Evolutionary conservation across 179 eudicot species (phyloP).

Genomic region (Camellia oleifera): DNA sequence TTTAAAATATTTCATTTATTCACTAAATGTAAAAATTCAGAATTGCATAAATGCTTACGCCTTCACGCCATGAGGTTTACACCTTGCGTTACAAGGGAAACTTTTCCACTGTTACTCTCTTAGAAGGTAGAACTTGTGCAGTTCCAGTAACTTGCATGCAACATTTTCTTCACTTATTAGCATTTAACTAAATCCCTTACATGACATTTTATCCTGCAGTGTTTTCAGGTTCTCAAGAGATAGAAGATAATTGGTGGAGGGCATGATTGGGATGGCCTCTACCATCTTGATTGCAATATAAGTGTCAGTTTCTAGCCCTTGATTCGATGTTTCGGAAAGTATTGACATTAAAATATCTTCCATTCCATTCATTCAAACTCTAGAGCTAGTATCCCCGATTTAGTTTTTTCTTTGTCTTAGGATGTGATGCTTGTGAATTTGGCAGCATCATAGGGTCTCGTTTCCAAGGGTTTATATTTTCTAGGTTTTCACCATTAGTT

Average conservation of each 20-base stretch:
- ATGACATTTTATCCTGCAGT: constrained; percentile 18
- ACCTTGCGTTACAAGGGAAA: too few species aligned
- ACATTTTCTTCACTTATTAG: background rate
- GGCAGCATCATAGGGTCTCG: background rate
- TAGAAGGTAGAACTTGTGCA: background rate
- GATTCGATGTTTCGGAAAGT: background rate
- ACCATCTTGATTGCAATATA: constrained; percentile 22
- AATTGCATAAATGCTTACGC: too few species aligned
- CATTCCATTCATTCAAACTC: constrained; percentile 6
- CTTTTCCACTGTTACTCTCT: background rate
- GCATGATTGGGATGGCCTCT: constrained; percentile 31
- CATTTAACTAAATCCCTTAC: background rate
- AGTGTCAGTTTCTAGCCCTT: constrained; percentile 7
- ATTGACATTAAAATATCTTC: background rate
- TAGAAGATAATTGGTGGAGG: constrained; percentile 34
- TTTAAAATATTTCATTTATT: too few species aligned
- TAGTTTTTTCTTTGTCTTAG: background rate
- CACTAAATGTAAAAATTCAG: too few species aligned
- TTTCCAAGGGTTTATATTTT: background rate
- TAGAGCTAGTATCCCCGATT: background rate
- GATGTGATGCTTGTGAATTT: background rate
- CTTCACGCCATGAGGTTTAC: too few species aligned
- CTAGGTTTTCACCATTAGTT: constrained; percentile 3
- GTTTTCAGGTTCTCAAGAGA: constrained; percentile 31
- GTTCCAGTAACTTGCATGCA: constrained; percentile 9